These are phyloP conservation scores for Lupinus albus DNA, from an alignment of 306 rosid species.

Conservation along the genomic window DNA sequence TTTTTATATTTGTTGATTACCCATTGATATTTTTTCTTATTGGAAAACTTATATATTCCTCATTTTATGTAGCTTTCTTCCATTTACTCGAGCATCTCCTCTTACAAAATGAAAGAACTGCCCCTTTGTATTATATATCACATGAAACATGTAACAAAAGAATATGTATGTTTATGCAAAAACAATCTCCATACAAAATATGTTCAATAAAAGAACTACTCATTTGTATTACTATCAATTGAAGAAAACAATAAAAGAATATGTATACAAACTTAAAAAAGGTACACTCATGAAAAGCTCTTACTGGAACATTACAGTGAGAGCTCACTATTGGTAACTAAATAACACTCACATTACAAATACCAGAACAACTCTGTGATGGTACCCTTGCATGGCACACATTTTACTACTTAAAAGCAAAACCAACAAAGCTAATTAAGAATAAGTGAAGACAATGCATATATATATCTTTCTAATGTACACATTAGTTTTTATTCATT, in stretches of 20 bases:
- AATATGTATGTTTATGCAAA: not conserved
- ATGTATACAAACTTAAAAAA: constrained; percentile 31
- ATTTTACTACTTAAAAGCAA: constrained; percentile 34
- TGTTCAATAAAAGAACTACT: constrained; percentile 23
- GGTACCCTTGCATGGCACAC: constrained; percentile 30
- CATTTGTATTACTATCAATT: constrained; percentile 31
- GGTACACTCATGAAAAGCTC: constrained; percentile 40
- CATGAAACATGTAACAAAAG: not conserved
- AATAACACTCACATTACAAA: constrained; percentile 36
- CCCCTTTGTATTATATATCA: too few species aligned
- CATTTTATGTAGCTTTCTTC: not conserved
- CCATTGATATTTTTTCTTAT: too few species aligned
- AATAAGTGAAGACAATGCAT: constrained; percentile 17
- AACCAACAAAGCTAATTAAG: not conserved
- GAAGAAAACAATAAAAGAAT: constrained; percentile 49
- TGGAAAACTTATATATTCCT: not conserved
- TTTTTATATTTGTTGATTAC: too few species aligned
- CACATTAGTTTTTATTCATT: constrained; percentile 58
- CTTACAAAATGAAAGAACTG: not conserved
- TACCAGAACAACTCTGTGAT: constrained; percentile 27
- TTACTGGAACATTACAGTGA: constrained; percentile 14
- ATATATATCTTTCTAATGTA: constrained; percentile 44
- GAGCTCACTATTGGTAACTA: constrained; percentile 40
- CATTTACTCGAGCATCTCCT: not conserved
- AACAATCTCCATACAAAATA: not conserved